Conservation (phyloP, 2,329 filamentous ascomycete species). For the Aspergillus caelatus region DNA sequence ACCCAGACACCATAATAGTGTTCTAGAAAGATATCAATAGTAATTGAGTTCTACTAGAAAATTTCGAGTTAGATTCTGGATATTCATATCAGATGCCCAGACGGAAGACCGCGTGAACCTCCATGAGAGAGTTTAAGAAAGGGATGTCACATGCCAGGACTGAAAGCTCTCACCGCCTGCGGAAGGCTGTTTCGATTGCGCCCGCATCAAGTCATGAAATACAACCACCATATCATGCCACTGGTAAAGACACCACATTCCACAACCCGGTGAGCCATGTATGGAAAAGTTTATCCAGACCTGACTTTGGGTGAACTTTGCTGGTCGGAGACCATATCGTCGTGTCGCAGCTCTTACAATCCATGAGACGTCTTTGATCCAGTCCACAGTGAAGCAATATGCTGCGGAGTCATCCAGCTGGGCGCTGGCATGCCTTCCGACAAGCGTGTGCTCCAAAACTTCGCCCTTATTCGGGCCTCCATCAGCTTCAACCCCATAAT, state of each 20-base stretch:
- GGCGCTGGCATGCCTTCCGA: conserved; percentile 34
- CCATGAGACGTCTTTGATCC: conserved; percentile 20
- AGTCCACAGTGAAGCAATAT: conserved; percentile 39
- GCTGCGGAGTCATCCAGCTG: conserved; percentile 37
- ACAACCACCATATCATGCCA: conserved; percentile 10
- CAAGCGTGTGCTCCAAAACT: conserved; percentile 22
- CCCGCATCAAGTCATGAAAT: neutral
- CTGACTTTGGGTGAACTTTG: conserved; percentile 14
- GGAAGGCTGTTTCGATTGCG: neutral
- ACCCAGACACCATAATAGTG: neutral
- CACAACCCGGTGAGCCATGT: conserved; percentile 20
- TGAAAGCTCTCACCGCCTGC: conserved; percentile 17
- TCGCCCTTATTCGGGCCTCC: conserved; percentile 30
- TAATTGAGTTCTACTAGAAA: conserved; percentile 5
- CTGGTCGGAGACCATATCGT: conserved; percentile 12
- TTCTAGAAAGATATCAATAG: neutral
- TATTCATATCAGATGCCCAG: neutral
- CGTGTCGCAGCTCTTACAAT: conserved; percentile 6
- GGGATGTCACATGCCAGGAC: conserved; percentile 15
- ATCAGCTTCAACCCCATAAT: conserved; percentile 22
- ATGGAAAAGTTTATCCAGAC: conserved; percentile 14
- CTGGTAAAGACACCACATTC: neutral
- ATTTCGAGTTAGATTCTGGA: neutral
- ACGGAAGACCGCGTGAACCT: neutral
- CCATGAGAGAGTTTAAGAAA: neutral